Conservation (phyloP, 805 yeast species). For the Metschnikowia baotianmanensis region DNA sequence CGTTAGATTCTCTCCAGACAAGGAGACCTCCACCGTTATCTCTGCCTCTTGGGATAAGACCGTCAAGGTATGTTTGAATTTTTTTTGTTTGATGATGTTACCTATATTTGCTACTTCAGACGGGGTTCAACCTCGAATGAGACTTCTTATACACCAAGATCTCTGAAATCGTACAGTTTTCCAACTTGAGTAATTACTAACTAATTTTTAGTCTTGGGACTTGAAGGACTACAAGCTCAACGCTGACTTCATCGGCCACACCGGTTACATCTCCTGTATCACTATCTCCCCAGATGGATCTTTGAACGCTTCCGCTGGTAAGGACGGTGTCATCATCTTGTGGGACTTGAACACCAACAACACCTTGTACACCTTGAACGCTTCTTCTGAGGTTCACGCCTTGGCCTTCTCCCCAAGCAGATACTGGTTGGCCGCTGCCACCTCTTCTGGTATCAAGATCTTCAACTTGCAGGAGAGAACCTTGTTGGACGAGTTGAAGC, state of each 20-base stretch:
- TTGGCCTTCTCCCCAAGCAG: constrained; percentile 99
- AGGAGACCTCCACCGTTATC: constrained; percentile 70
- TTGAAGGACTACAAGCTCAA: constrained; percentile 76
- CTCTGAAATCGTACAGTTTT: constrained; percentile 64
- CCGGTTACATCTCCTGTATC: constrained; percentile 96
- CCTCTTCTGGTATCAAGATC: constrained; percentile 96
- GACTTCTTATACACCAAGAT: constrained; percentile 97
- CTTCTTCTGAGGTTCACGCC: constrained; percentile 96
- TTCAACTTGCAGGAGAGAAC: constrained; percentile 94
- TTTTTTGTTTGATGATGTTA: constrained; percentile 55
- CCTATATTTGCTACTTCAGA: constrained; percentile 99
- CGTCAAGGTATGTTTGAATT: constrained; percentile 84
- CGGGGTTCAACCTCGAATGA: constrained; percentile 77
- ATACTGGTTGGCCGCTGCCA: constrained; percentile 99
- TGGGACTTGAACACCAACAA: constrained; percentile 91
- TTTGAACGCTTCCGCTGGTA: constrained; percentile 98
- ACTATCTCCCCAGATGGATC: constrained; percentile 99
- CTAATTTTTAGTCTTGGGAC: constrained; percentile 91
- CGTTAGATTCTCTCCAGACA: constrained; percentile 94
- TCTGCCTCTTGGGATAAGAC: constrained; percentile 99
- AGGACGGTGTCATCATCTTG: constrained; percentile 97
- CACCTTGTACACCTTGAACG: constrained; percentile 88
- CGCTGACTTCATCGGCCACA: constrained; percentile 99
- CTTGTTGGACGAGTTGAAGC: constrained; percentile 95
- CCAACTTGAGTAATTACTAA: constrained; percentile 39